A percentile compares a stretch with the other conserved stretches of the same genome.
phyloP scores from a whole-genome alignment of 2,329 filamentous ascomycete species.

The Aspergillus eucalypticola region DNA sequence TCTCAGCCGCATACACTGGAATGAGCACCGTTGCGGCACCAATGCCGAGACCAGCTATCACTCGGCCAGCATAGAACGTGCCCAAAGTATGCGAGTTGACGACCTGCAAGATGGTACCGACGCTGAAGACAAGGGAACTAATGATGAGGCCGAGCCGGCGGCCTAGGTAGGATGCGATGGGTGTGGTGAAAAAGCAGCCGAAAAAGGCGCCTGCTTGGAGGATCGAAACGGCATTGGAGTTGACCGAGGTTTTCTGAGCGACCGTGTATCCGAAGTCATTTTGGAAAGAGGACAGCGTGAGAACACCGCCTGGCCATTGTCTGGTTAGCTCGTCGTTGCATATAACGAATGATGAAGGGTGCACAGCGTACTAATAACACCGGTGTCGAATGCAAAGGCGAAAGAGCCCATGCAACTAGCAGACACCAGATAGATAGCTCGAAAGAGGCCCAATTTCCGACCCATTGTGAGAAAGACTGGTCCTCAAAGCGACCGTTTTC shows the following conservation, averaged over 20 bases:
- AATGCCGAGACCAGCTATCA: slow-evolving; percentile 50
- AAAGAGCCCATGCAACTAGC: slow-evolving; percentile 43
- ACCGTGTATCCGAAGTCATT: slow-evolving; percentile 40
- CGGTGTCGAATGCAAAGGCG: slow-evolving; percentile 43
- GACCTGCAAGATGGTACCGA: slow-evolving; percentile 48
- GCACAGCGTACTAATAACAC: slow-evolving; percentile 32
- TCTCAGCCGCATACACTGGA: slow-evolving; percentile 45
- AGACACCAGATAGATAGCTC: slow-evolving; percentile 39
- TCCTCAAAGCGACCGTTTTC: not conserved
- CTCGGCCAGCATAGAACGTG: slow-evolving; percentile 49
- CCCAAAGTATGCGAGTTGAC: slow-evolving; percentile 47
- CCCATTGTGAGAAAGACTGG: slow-evolving; percentile 26
- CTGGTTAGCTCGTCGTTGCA: not conserved
- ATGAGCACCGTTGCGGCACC: slow-evolving; percentile 47
- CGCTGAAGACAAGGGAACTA: slow-evolving; percentile 42
- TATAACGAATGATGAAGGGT: not conserved
- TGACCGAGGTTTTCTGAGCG: slow-evolving; percentile 44
- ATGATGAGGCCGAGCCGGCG: slow-evolving; percentile 48
- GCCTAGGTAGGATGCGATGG: slow-evolving; percentile 47
- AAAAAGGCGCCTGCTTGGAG: slow-evolving; percentile 55
- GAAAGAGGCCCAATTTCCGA: slow-evolving; percentile 35
- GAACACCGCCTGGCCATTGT: slow-evolving; percentile 40
- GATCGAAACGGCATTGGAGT: slow-evolving; percentile 51
- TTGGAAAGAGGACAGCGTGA: slow-evolving; percentile 48
- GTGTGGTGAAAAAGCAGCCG: slow-evolving; percentile 51